Percentiles rank a stretch among this genome's conserved stretches.
Evolutionary conservation across 306 rosid genomes (phyloP).

Genomic region (Lithocarpus polystachyus): DNA sequence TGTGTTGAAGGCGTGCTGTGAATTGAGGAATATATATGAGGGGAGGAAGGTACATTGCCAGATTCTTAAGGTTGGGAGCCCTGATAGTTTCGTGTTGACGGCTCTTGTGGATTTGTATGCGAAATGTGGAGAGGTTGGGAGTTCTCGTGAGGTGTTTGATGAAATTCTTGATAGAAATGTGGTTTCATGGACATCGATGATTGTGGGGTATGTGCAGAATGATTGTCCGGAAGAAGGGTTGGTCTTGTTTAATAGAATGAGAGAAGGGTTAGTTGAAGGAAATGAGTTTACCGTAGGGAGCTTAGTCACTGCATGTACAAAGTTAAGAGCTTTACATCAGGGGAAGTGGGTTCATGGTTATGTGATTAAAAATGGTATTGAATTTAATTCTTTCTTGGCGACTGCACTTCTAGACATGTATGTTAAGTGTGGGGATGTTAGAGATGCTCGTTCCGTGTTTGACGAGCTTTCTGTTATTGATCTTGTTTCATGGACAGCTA

Average conservation of each 20-base stretch:
- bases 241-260: conserved; percentile 57
- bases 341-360: conserved; percentile 76
- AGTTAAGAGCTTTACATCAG: conserved; percentile 57
- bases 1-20: conserved; percentile 53
- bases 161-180: conserved; percentile 46
- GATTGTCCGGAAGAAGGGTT: conserved; percentile 55
- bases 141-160: conserved; percentile 46
- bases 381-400: conserved; percentile 34
- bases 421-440: conserved; percentile 57
- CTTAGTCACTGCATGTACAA: conserved; percentile 51
- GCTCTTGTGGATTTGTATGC: conserved; percentile 55
- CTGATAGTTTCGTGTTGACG: conserved; percentile 49
- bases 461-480: conserved; percentile 43
- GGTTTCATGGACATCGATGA: conserved; percentile 80
- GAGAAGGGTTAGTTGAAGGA: conserved; percentile 52
- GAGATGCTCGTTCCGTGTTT: conserved; percentile 58
- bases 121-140: conserved; percentile 36
- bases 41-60: conserved; percentile 56
- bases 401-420: conserved; percentile 64
- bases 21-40: conserved; percentile 40
- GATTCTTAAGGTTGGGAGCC: conserved; percentile 40
- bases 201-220: conserved; percentile 67
- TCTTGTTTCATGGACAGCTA: conserved; percentile 77
- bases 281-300: conserved; percentile 59
- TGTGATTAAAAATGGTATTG: conserved; percentile 48